A percentile compares a stretch with the other conserved stretches of the same genome.
phyloP scores from a whole-genome alignment of 1,284 basidiomycete genomes.

The Naganishia sp. region DNA sequence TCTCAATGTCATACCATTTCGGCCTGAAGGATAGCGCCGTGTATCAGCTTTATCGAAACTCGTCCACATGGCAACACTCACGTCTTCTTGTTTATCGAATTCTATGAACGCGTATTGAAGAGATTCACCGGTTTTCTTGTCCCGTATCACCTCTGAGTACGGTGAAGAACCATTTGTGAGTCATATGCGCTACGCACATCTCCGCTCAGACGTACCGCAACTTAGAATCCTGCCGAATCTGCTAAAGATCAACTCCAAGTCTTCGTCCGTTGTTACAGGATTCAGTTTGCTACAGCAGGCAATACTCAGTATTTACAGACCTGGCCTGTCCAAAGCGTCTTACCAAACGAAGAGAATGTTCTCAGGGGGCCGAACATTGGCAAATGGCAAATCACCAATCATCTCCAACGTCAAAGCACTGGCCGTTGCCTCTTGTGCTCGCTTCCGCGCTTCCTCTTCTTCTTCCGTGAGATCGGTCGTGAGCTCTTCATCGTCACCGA shows the following conservation, averaged over 20 bases:
- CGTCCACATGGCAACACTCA: slow-evolving; percentile 46
- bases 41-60: neutral
- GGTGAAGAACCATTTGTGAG: neutral
- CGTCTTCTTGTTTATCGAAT: slow-evolving; percentile 89
- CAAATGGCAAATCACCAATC: slow-evolving; percentile 98
- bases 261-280: slow-evolving; percentile 90
- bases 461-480: slow-evolving; percentile 73
- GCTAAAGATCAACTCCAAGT: slow-evolving; percentile 90
- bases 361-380: slow-evolving; percentile 95
- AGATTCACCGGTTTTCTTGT: slow-evolving; percentile 93
- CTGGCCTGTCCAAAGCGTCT: neutral
- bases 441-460: slow-evolving; percentile 73
- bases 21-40: neutral
- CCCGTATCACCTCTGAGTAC: slow-evolving; percentile 77
- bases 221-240: slow-evolving; percentile 93
- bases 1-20: slow-evolving; percentile 16
- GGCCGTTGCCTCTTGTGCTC: slow-evolving; percentile 82
- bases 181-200: too few relatives aligned
- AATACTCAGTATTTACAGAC: neutral
- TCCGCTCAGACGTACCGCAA: slow-evolving; percentile 57
- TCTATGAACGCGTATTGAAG: slow-evolving; percentile 99
- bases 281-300: slow-evolving; percentile 79
- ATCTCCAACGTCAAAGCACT: slow-evolving; percentile 97
- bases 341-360: slow-evolving; percentile 86
- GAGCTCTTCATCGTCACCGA: slow-evolving; percentile 85